Base-by-base conservation (phyloP, 2,329 filamentous ascomycete genomes). In the Westerdykella aurantiaca region DNA sequence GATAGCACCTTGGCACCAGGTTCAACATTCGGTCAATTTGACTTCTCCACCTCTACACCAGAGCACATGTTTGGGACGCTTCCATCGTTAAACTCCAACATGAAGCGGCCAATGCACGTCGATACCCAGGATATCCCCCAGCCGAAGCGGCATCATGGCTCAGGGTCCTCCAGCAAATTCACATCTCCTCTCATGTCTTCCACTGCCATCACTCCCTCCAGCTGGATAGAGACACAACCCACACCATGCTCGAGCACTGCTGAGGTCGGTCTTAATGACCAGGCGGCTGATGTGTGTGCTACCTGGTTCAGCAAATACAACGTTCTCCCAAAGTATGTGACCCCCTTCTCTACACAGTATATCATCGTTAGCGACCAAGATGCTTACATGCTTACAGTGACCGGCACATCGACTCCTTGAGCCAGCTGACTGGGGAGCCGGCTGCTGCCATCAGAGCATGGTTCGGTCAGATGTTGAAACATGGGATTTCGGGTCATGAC, bases 271-370 rank as follows among this genome's bases (percentile, higher is more conserved):
- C 52, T 67, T 6, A 58, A 53, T 17, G 64, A 67, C 44, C 61
- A 67, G 37, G 64, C 64, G 25, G 63, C 61, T 21, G 64, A 67
- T 43, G 56, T 67, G 14, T 67, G 64, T 45, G 57, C 63, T 5
- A 65, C 55, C 18, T 67, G 64, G 64, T 67, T 66, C 46, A 61
- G 58, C 50, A 65, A 66, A 39, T 67, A 63, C 47, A 57, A 56
- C n/a, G 52, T 65, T 5, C 45, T 67, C 34, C 64, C 64, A 16
- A 56, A 46, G 57, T 58, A 48, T 18, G 43, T 45, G 16, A 31
- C 25, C 21, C 23, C 14, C 29, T 38, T 31, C 41, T 31, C 17
- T 16, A 25, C 17, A 6, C 33, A 16, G n/a, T 35, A 11, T 16
- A 3, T 16, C 33, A 14, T 31, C 12, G n/a, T n/a, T 29, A 16